These are phyloP conservation scores for Solanum okadae DNA, from an alignment of 257 asterid genomes.

Conservation along the genomic window DNA sequence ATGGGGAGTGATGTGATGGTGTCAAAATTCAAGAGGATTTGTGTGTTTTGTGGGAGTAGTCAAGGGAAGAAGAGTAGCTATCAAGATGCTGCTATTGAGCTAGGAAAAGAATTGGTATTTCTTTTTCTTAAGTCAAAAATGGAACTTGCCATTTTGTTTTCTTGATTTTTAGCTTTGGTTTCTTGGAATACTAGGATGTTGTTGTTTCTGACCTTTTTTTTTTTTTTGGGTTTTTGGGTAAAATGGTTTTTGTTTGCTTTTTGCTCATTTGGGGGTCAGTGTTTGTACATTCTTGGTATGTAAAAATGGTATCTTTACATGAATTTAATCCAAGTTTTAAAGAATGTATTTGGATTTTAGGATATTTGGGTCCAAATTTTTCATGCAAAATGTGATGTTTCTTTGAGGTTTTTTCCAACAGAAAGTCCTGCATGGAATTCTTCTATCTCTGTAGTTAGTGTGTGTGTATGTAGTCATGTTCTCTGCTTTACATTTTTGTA, in stretches of 20 bases:
- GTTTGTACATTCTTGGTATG: not conserved
- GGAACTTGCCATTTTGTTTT: not conserved
- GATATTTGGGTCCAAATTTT: not conserved
- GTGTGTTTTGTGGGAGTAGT: slow-evolving; percentile 95
- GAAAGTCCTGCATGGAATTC: not conserved
- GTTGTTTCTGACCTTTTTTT: not conserved
- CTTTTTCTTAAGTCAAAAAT: not conserved
- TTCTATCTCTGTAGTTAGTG: not conserved
- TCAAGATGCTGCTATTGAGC: slow-evolving; percentile 85
- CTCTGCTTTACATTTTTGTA: slow-evolving; percentile 6
- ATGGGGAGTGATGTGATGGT: slow-evolving; percentile 35
- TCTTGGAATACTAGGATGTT: not conserved
- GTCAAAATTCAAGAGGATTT: slow-evolving; percentile 75
- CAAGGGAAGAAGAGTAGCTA: slow-evolving; percentile 83
- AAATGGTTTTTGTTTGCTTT: not conserved
- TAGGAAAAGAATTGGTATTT: slow-evolving; percentile 69
- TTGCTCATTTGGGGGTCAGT: not conserved
- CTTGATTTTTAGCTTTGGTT: not conserved
- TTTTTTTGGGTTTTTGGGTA: not conserved
- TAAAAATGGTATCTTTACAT: not conserved
- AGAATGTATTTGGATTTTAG: not conserved
- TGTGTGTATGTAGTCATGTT: not conserved
- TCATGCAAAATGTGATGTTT: slow-evolving; percentile 15
- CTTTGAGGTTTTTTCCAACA: not conserved
- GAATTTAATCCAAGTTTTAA: not conserved